Conservation (phyloP, 345 rosid genomes). For the Theobroma cacao region DNA sequence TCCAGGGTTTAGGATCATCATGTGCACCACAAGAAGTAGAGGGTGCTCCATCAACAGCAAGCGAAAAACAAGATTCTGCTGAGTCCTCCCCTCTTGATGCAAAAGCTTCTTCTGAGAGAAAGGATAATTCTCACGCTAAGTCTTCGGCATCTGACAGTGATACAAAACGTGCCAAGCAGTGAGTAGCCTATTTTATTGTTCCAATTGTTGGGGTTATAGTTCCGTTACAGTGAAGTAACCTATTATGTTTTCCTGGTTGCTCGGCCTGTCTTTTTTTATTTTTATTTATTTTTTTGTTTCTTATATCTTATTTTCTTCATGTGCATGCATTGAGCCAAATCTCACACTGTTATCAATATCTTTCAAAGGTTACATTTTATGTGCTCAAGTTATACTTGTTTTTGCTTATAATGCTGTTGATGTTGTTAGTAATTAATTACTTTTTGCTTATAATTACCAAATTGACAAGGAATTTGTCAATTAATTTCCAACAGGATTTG, state of each 20-base stretch:
- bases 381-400: background rate
- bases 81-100: slow-evolving; percentile 52
- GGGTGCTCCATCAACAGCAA: slow-evolving; percentile 33
- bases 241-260: background rate
- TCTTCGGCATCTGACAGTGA: slow-evolving; percentile 57
- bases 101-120: slow-evolving; percentile 54
- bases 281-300: background rate
- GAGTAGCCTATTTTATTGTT: slow-evolving; percentile 35
- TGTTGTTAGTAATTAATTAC: background rate
- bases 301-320: background rate
- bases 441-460: background rate
- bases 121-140: slow-evolving; percentile 44
- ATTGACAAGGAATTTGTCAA: background rate
- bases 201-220: background rate
- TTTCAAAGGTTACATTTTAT: background rate
- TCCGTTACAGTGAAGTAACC: background rate
- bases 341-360: background rate
- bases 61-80: slow-evolving; percentile 54
- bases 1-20: slow-evolving; percentile 50
- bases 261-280: background rate
- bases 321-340: background rate
- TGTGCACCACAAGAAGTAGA: slow-evolving; percentile 50
- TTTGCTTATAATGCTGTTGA: background rate
- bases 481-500: background rate
- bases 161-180: slow-evolving; percentile 90